These are phyloP conservation scores for Kwoniella dendrophila DNA, from an alignment of 768 basidiomycete species.

Conservation along the genomic window DNA sequence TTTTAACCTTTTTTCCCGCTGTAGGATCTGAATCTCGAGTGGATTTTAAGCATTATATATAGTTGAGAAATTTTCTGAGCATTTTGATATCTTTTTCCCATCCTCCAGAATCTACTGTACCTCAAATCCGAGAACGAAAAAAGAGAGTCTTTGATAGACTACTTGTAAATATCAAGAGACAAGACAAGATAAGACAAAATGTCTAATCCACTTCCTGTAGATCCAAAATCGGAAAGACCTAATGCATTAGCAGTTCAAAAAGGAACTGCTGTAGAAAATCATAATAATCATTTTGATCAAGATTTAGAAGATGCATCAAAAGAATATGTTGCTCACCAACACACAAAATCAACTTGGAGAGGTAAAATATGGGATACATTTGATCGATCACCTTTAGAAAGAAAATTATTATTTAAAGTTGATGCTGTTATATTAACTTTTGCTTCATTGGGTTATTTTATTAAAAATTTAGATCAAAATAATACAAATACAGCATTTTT, in stretches of 20 bases:
- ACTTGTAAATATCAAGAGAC: no score
- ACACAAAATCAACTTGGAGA: constrained; percentile 31
- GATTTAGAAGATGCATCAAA: constrained; percentile 15
- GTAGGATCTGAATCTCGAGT: no score
- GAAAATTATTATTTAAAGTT: constrained; percentile 47
- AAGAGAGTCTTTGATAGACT: no score
- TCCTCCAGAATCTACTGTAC: no score
- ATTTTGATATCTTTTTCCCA: no score
- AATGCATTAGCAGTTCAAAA: neutral
- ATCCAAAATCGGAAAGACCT: no score
- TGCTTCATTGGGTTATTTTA: constrained; percentile 33
- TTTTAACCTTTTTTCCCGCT: no score
- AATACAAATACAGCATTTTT: constrained; percentile 44
- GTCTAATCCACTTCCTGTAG: no score
- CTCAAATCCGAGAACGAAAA: no score
- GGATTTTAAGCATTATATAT: no score
- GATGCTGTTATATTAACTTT: constrained; percentile 44
- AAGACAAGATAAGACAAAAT: no score
- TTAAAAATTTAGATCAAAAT: constrained; percentile 36
- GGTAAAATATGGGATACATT: constrained; percentile 48
- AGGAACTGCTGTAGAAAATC: constrained; percentile 4
- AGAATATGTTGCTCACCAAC: neutral
- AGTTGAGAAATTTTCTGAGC: no score
- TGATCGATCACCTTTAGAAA: constrained; percentile 36
- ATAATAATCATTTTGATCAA: constrained; percentile 8